Conservation (phyloP, 768 basidiomycete genomes). For the Tricholoma matsutake region DNA sequence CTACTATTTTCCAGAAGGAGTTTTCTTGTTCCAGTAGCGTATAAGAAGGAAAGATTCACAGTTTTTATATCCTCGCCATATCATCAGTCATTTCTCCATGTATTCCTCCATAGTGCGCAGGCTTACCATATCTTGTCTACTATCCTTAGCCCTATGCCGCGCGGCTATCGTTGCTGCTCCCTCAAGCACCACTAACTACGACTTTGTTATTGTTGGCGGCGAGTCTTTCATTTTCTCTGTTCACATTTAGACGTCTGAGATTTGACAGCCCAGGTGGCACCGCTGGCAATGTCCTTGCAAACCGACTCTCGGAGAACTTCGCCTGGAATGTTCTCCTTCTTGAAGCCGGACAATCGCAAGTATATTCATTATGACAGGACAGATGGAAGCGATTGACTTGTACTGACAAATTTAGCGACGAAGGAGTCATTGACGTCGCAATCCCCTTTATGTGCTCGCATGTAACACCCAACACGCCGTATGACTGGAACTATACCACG, state of each 20-base stretch:
- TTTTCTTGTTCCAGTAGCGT: neutral
- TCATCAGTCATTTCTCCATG: neutral
- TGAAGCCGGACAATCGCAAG: conserved; percentile 15
- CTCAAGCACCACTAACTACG: neutral
- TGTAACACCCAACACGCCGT: conserved; percentile 14
- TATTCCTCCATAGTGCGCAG: neutral
- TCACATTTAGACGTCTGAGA: neutral
- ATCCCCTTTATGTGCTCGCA: conserved; percentile 16
- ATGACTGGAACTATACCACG: conserved; percentile 31
- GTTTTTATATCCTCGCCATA: neutral
- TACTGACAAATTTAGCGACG: conserved; percentile 5
- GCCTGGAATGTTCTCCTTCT: conserved; percentile 16
- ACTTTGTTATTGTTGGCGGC: neutral
- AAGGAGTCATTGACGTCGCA: conserved; percentile 5
- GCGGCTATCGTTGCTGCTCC: neutral
- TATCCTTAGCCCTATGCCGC: neutral
- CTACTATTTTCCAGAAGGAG: too few relatives aligned
- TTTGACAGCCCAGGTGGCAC: conserved; percentile 10
- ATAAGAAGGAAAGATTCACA: neutral
- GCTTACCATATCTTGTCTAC: neutral
- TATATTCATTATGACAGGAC: neutral
- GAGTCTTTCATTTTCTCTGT: neutral
- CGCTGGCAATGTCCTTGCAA: conserved; percentile 22
- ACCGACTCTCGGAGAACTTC: conserved; percentile 17
- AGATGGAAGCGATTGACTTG: neutral